phyloP scores from a whole-genome alignment of 345 rosid genomes.

The Trapa bicornis region DNA sequence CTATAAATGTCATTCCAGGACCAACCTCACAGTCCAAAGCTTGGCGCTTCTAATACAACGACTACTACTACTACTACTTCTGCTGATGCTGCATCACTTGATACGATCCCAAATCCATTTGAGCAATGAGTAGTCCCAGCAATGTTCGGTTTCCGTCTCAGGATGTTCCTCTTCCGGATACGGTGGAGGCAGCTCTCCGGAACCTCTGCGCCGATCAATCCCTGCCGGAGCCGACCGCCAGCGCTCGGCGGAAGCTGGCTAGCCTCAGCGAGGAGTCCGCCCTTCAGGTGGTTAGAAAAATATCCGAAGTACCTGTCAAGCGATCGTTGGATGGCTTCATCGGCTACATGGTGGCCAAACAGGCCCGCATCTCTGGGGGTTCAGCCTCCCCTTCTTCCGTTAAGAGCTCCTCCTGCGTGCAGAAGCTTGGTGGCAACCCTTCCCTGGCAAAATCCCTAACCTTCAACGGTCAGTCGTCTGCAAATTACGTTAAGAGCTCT shows the following conservation, averaged over 20 bases:
- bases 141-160: neutral
- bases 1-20: no score
- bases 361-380: neutral
- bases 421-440: neutral
- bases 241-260: neutral
- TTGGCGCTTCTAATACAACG: no score
- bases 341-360: neutral
- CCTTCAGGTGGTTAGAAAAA: neutral
- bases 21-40: no score
- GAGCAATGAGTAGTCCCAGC: neutral
- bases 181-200: neutral
- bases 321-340: neutral
- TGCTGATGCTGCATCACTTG: no score
- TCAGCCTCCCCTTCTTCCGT: neutral
- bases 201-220: neutral
- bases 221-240: neutral
- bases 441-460: neutral
- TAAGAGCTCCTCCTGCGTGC: neutral
- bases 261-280: neutral
- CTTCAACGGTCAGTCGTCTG: neutral
- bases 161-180: neutral
- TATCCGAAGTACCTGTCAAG: neutral
- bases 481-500: neutral
- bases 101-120: neutral
- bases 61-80: no score